Base-by-base conservation (phyloP, 129 eudicot species). In the Pulicaria dysenterica region DNA sequence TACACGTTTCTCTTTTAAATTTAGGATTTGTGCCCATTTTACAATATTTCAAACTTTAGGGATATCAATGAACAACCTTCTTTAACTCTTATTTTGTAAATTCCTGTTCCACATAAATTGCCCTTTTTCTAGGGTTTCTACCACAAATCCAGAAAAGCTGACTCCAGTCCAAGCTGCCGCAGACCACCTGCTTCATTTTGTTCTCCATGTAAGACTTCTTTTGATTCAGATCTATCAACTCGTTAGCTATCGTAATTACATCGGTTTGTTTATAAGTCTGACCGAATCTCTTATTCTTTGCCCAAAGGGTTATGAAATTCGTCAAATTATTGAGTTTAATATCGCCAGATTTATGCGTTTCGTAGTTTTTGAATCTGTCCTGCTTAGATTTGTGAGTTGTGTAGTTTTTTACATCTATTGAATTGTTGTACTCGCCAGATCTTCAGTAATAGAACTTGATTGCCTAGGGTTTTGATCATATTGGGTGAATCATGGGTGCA, bases 141-240 rank as follows among this genome's bases (percentile, higher is more conserved):
- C 64, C 61, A 62, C 72, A 50, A 17, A 9, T 48, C 67, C 2
- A 24, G 31, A 44, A 41, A 24, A 74, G 51, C 63, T 55, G 79
- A 75, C 73, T 36, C 39, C 31, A 64, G 79, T 75, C 73, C 73
- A 65, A 74, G 55, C 55, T 74, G 72, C 73, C 8, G 66, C 79
- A 53, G 79, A 54, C 24, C 62, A 64, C 37, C 72, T 10, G 34
- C 34, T 34, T 34, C 7, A 47, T 31, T 44, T 9, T 8, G 31
- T 11, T 60, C 51, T 45, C 48, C 69, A 63, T 75, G 73, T 75
- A 75, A 65, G 67, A 56, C 24, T 41, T 14, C 43, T 39, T 17
- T 46, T 51, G 41, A 43, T 37, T 53, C 66, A 42, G 79, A 64
- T 54, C 59, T 56, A 15, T 49, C 42, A 38, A 15, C 11, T 2